phyloP scores from a whole-genome alignment of 257 asterid species.

The Solanum ossicruentum region DNA sequence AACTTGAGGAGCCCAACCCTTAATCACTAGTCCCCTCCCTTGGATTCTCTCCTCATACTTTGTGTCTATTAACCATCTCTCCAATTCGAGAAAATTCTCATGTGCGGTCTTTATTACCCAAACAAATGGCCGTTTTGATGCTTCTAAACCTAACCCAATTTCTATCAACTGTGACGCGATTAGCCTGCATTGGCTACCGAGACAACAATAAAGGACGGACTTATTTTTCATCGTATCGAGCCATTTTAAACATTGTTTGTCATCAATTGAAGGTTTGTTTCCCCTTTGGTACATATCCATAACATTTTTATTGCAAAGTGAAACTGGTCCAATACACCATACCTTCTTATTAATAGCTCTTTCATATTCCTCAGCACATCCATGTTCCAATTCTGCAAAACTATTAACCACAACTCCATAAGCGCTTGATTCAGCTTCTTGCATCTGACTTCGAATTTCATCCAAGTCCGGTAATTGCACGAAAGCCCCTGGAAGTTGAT shows the following conservation, averaged over 20 bases:
- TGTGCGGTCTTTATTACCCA: constrained; percentile 46
- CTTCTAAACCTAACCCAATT: constrained; percentile 55
- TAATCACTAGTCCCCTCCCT: constrained; percentile 30
- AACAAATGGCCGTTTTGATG: constrained; percentile 36
- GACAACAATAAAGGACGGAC: constrained; percentile 51
- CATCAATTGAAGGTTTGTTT: constrained; percentile 37
- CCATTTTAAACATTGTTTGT: constrained; percentile 28
- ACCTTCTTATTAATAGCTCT: constrained; percentile 44
- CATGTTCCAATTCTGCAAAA: constrained; percentile 41
- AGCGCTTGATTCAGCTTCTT: constrained; percentile 43
- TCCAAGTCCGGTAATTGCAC: constrained; percentile 47
- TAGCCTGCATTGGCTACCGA: constrained; percentile 65
- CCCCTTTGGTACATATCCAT: constrained; percentile 65
- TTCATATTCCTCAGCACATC: constrained; percentile 35
- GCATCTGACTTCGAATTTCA: constrained; percentile 54
- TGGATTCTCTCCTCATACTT: constrained; percentile 26
- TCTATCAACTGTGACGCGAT: constrained; percentile 40
- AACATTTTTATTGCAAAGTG: constrained; percentile 31
- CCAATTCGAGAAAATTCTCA: constrained; percentile 1
- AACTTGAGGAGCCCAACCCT: constrained; percentile 53
- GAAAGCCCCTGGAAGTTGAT: constrained; percentile 57
- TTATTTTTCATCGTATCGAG: constrained; percentile 30
- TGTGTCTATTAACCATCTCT: constrained; percentile 23
- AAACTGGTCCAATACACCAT: constrained; percentile 77
- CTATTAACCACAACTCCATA: constrained; percentile 64